Conservation (phyloP, 805 yeast genomes). For the Saturnispora saitoi region DNA sequence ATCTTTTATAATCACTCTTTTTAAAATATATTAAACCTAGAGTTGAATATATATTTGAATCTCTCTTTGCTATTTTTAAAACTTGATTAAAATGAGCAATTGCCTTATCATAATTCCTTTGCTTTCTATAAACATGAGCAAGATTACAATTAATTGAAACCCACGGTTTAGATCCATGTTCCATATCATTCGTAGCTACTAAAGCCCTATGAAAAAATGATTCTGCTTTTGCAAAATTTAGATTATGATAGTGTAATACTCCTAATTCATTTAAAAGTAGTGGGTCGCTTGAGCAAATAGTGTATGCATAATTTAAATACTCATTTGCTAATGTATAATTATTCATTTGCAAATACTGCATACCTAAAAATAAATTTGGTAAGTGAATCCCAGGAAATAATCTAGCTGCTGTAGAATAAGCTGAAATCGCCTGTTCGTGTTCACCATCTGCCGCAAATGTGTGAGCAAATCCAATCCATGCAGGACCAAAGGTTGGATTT, state of each 20-base stretch:
- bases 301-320: constrained; percentile 65
- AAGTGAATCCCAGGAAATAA: constrained; percentile 85
- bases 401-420: constrained; percentile 91
- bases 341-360: constrained; percentile 90
- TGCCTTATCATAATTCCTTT: constrained; percentile 55
- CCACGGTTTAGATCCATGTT: constrained; percentile 78
- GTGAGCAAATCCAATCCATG: constrained; percentile 98
- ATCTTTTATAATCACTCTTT: constrained; percentile 50
- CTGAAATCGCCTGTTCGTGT: constrained; percentile 96
- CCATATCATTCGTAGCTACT: constrained; percentile 54
- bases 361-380: constrained; percentile 84
- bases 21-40: constrained; percentile 78
- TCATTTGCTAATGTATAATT: constrained; percentile 80
- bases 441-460: constrained; percentile 98
- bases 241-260: constrained; percentile 76
- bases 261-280: constrained; percentile 85
- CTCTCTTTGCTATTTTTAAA: constrained; percentile 55
- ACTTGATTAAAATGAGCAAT: constrained; percentile 72
- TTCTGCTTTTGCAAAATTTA: constrained; percentile 62
- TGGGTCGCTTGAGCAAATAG: constrained; percentile 81
- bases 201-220: constrained; percentile 61
- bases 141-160: constrained; percentile 76
- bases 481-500: constrained; percentile 85
- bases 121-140: constrained; percentile 78
- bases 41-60: constrained; percentile 67